These are phyloP conservation scores for Baeospora myosura DNA, from an alignment of 1,284 basidiomycete species.

Conservation along the genomic window DNA sequence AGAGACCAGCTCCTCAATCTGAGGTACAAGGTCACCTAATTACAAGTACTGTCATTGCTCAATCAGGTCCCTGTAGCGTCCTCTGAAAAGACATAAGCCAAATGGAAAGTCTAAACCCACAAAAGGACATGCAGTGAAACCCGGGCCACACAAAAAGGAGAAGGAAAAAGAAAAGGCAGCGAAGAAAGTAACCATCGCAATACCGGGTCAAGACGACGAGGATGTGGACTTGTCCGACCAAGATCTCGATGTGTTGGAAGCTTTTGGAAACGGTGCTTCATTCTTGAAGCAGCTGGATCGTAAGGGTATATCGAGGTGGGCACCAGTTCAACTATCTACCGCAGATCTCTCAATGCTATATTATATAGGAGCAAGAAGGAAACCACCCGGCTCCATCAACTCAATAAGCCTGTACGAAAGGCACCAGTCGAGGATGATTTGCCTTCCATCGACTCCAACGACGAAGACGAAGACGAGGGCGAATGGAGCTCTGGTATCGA, in stretches of 20 bases:
- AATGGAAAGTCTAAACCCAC: conserved; percentile 19
- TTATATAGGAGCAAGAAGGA: conserved; percentile 70
- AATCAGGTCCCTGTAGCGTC: conserved; percentile 13
- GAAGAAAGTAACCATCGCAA: conserved; percentile 53
- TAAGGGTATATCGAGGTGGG: conserved; percentile 65
- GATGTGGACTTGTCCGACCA: conserved; percentile 54
- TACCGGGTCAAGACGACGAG: conserved; percentile 41
- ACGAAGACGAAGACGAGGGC: conserved; percentile 53
- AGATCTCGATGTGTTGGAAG: conserved; percentile 51
- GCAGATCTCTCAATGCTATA: conserved; percentile 5
- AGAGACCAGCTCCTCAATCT: not conserved
- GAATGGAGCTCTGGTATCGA: conserved; percentile 30
- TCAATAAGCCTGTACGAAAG: conserved; percentile 52
- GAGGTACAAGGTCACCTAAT: not conserved
- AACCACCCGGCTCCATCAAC: conserved; percentile 52
- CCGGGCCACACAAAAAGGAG: no score
- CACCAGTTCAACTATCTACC: conserved; percentile 3
- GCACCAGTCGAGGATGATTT: conserved; percentile 37
- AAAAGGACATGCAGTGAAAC: no score
- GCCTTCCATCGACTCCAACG: conserved; percentile 57
- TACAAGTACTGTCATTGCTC: not conserved
- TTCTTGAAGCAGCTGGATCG: conserved; percentile 63
- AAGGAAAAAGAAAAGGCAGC: conserved; percentile 46
- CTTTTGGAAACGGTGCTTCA: conserved; percentile 46
- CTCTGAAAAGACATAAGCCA: conserved; percentile 43